These are phyloP conservation scores for Pseudogymnoascus sp. DNA, from an alignment of 2,329 filamentous ascomycete species.

Conservation along the genomic window DNA sequence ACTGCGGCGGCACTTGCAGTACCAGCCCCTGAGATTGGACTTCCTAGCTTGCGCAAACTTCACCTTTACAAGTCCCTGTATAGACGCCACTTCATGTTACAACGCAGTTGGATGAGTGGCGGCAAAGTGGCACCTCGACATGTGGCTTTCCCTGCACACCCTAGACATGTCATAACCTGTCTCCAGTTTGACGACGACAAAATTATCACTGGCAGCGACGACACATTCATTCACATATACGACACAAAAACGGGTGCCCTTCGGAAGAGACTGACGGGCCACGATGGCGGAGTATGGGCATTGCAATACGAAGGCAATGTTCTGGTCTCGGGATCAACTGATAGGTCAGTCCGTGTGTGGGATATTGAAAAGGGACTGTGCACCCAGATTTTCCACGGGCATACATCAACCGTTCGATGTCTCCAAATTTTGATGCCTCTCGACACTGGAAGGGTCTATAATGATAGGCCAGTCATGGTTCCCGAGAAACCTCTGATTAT, in stretches of 20 bases:
- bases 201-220: constrained; percentile 94
- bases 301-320: constrained; percentile 94
- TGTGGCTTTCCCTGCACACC: constrained; percentile 93
- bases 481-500: constrained; percentile 94
- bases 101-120: constrained; percentile 81
- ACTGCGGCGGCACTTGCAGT: constrained; percentile 77
- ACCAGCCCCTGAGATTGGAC: constrained; percentile 71
- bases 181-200: constrained; percentile 97
- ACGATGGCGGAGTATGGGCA: constrained; percentile 97
- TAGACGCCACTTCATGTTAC: constrained; percentile 84
- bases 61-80: constrained; percentile 97
- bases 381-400: constrained; percentile 93
- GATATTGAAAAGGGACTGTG: constrained; percentile 90
- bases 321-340: constrained; percentile 90
- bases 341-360: constrained; percentile 98
- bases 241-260: constrained; percentile 91
- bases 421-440: constrained; percentile 89
- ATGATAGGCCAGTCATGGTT: constrained; percentile 77
- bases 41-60: constrained; percentile 71
- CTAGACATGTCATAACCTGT: constrained; percentile 93
- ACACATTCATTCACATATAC: constrained; percentile 96
- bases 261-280: constrained; percentile 77
- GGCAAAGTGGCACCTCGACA: constrained; percentile 79
- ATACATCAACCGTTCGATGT: constrained; percentile 94
- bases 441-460: constrained; percentile 62